A percentile compares a stretch with the other conserved stretches of the same genome.
Conservation (phyloP, 2,329 filamentous ascomycete genomes). For the Monosporascus sp. region DNA sequence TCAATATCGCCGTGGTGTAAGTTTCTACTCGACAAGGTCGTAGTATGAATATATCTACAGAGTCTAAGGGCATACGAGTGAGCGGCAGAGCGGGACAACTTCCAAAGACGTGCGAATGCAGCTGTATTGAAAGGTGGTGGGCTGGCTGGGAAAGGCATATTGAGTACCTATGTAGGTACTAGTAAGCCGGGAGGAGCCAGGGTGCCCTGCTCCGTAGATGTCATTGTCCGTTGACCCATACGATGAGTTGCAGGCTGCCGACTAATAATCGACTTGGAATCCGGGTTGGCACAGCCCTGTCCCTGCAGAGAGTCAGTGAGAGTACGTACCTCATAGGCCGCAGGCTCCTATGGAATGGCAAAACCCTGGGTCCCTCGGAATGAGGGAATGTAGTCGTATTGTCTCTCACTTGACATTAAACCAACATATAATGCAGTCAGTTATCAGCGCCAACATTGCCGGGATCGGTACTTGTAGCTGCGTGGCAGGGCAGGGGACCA, state of each 20-base stretch:
- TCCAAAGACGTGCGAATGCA: not conserved
- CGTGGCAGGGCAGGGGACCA: not conserved
- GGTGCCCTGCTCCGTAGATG: slow-evolving; percentile 13
- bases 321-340: not conserved
- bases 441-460: not conserved
- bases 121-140: not conserved
- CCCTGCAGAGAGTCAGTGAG: not conserved
- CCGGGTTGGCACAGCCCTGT: not conserved
- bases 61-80: not conserved
- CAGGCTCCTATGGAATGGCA: not conserved
- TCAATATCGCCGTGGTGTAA: no score
- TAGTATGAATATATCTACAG: not conserved
- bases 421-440: not conserved
- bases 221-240: slow-evolving; percentile 19
- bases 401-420: not conserved
- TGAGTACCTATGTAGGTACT: not conserved
- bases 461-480: not conserved
- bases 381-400: not conserved
- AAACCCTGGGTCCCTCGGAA: not conserved
- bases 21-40: not conserved
- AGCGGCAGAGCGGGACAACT: not conserved
- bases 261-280: not conserved
- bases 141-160: not conserved
- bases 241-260: slow-evolving; percentile 6
- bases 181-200: slow-evolving; percentile 5